Base-by-base conservation (phyloP, 768 basidiomycete species). In the Leccinum truebloodii region DNA sequence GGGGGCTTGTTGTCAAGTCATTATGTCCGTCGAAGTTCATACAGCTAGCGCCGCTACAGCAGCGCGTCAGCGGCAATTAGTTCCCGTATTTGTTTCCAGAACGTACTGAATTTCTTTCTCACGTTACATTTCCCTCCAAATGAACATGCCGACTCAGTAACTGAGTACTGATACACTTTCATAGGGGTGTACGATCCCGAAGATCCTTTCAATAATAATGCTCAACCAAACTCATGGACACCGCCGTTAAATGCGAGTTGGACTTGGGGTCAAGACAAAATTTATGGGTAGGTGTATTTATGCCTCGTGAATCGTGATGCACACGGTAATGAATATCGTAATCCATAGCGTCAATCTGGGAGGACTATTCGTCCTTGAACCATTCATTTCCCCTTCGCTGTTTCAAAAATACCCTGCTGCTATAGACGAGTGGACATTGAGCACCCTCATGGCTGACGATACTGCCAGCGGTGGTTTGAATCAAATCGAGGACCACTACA, bases 341-440 rank as follows among this genome's bases (percentile, higher is more conserved):
- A 52, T 24, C 24, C n/a, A 18, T 52, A 80, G 85, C 16, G 85
- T 88, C 51, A 92, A 92, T 69, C 75, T 92, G 35, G 89, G 87
- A 37, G 91, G 91, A 1, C 83, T 87, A 73, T 85, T 93, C 67
- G 85, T 86, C 24, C 81, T 87, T 32, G 93, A 95, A 72, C 92
- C 90, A 3, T 91, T 90, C 76, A 90, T 92, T 72, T 75, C 81
- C 2, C 89, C 89, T 0, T 77, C 78, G 3, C 71, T 88, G 37
- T 89, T 77, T 75, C 82, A 89, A 66, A 79, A 81, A 63, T 89
- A 88, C 71, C 76, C 80, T 10, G 71, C 75, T 4, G 75, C 81
- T 9, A 71, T 79, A 16, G 89, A 92, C 64, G 89, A 92, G 70
- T 90, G 80, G 81, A 86, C 85, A 3, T 79, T 92, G 59, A 86